phyloP scores from a whole-genome alignment of 1,284 basidiomycete genomes.

The Tranzscheliella williamsii region DNA sequence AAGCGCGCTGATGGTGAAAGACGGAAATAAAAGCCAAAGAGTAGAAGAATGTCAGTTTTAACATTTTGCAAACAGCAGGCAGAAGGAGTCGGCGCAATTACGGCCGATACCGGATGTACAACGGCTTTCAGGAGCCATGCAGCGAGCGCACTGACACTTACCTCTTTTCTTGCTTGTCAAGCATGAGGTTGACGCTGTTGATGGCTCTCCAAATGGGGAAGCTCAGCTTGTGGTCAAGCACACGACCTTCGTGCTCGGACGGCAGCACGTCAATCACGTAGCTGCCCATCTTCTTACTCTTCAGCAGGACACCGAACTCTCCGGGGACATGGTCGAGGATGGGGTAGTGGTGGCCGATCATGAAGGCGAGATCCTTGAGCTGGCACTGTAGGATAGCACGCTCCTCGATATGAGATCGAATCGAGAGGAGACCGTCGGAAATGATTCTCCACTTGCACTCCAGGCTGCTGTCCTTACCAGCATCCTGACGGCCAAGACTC shows the following conservation, averaged over 20 bases:
- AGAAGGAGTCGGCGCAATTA: no score
- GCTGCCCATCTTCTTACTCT: constrained; percentile 49
- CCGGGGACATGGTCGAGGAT: constrained; percentile 46
- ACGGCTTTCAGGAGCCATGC: no score
- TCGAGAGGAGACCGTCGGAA: constrained; percentile 79
- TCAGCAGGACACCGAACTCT: constrained; percentile 34
- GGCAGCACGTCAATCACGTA: constrained; percentile 52
- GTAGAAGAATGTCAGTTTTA: no score
- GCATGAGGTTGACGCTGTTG: constrained; percentile 57
- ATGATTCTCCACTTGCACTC: constrained; percentile 73
- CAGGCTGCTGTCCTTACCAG: constrained; percentile 60
- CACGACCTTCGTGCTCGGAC: constrained; percentile 38
- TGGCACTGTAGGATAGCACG: constrained; percentile 70
- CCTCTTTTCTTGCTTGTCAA: constrained; percentile 60
- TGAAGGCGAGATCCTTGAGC: constrained; percentile 68
- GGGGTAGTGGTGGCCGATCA: constrained; percentile 63
- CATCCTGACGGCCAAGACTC: constrained; percentile 68
- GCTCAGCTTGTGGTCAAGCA: constrained; percentile 39
- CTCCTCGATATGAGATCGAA: constrained; percentile 77
- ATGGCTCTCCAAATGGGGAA: constrained; percentile 58
- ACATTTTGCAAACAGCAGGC: no score
- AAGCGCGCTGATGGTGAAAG: constrained; percentile 43
- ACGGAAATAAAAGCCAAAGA: neutral
- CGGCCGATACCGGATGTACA: no score
- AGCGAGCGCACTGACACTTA: no score